Base-by-base conservation (phyloP, 116 monocot genomes). In the Papilionanthe hybrid region DNA sequence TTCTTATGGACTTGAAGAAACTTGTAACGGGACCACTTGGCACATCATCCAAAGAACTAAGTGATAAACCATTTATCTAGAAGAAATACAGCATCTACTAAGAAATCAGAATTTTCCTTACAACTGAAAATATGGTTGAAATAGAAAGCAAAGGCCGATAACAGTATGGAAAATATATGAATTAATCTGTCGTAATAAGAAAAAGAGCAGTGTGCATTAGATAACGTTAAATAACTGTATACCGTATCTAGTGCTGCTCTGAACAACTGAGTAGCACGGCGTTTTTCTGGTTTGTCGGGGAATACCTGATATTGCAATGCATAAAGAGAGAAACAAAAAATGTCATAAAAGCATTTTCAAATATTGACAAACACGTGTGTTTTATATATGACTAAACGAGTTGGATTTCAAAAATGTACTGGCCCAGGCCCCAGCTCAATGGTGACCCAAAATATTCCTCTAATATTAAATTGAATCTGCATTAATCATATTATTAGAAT, bases 271-370 rank as follows among this genome's bases (percentile, higher is more conserved):
- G 93, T 90, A 83, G 93, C 98, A 79, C 98, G 85, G 4, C 94
- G 88, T 77, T 98, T 98, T 87, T 98, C 98, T 77, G 98, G 94
- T 68, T 86, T 84, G 81, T 98, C 98, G 77, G 98, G 98, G 79
- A 94, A 98, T 10, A 98, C 94, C 98, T 98, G 83, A 87, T 74
- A 47, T 55, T 55, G 84, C 1, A 44, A 50, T 0, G 1, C 53
- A 53, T 32, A 32, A 57, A 63, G 37, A 17, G 37, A 71, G 37
- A 23, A 71, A 71, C 13, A 12, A 71, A 9, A 63, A 25, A 23
- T 9, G 7, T 22, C 22, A 63, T 63, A 9, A 27, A 23, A 63
- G 25, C 63, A 23, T 9, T 27, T 63, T 63, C 23, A 63, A 63
- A 27, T 25, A 63, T 9, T 9, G 9, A 63, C 9, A 63, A 25